Base-by-base conservation (phyloP, 306 rosid genomes). In the Cyamopsis tetragonoloba region DNA sequence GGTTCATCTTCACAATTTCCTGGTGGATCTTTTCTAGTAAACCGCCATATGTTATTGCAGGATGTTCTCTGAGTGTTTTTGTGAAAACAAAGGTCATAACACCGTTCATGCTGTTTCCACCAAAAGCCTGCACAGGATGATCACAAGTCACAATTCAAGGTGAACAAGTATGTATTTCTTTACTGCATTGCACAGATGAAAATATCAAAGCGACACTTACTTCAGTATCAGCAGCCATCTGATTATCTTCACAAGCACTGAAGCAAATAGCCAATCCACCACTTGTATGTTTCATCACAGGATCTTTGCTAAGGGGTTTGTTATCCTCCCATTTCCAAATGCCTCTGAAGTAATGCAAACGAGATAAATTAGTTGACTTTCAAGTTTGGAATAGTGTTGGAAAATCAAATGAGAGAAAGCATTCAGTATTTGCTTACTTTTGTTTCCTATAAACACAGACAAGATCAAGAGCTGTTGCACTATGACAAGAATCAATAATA, bases 381-480 rank as follows among this genome's bases (percentile, higher is more conserved):
- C 75, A 14, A 80, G 27, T 0, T n/a, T 22, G 82, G 81, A 80
- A 0, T 0, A 14, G 6, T 19, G 27, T 12, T 12, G 46, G 34
- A 83, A 3, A 12, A 26, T 55, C 69, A 83, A 62, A 80, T 44
- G 49, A 78, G 59, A 37, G 17, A 26, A 58, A 62, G 67, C 44
- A 48, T 7, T 24, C 3, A 12, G 4, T 27, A 54, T 28, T 30
- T 6, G 60, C 85, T 76, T 30, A 88, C 95, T 10, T 35, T 7
- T 65, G 30, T 4, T 1, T 66, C 31, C 77, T 30, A 56, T 81
- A 91, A 9, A 68, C 76, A 20, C 70, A 9, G 3, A 10, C 11
- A 6, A 91, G 86, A 80, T 91, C 97, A 54, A 88, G 96, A 55
- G 84, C 46, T 8, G 97, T 88, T 66, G 91, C 97, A 43, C 96